Base-by-base conservation (phyloP, 768 basidiomycete genomes). In the Lepiota brunneoincarnata region DNA sequence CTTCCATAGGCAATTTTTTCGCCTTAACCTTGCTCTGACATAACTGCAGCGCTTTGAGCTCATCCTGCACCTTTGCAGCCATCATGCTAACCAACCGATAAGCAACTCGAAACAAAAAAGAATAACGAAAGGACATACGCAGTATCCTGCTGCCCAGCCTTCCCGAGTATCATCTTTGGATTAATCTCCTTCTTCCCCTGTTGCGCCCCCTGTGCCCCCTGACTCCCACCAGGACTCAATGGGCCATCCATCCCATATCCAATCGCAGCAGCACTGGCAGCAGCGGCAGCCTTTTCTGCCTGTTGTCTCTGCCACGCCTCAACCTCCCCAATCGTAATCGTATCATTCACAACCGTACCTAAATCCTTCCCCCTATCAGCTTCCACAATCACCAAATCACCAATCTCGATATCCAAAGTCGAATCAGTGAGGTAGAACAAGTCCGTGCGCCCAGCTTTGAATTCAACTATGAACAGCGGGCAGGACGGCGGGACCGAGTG, bases 1-100 rank as follows among this genome's bases (percentile, higher is more conserved):
- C 94, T 70, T 98, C 93, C 96, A 99, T 99, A 15, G 94, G 94
- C 65, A 98, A 73, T 67, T 93, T 93, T 74, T 95, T 91, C 68
- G 93, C 92, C 49, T 86, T 77, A 12, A 97, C 95, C 69, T 98
- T 98, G 56, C 78, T 90, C 69, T 93, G 85, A 61, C 95, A 97
- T 51, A 98, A 74, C 63, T 91, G 86, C 40, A 99, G 74, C 18
- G 96, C 96, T 72, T 95, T 94, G 53, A 84, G 71, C 71, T 99
- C 96, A 69, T 99, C 96, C 63, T 89, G 86, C 52, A 84, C 76
- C 75, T 98, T 99, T 38, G 84, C 76, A 23, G 84, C 76, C 56
- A 98, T 77, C 39, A 91, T 70, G 65, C 91, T 92, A 56, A 0
- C 3, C 56, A 48, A 49, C 20, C 47, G 42, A 42, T 7, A 2